A percentile compares a stretch with the other conserved stretches of the same genome.
phyloP scores from a whole-genome alignment of 345 rosid genomes.

The Gossypium turneri region DNA sequence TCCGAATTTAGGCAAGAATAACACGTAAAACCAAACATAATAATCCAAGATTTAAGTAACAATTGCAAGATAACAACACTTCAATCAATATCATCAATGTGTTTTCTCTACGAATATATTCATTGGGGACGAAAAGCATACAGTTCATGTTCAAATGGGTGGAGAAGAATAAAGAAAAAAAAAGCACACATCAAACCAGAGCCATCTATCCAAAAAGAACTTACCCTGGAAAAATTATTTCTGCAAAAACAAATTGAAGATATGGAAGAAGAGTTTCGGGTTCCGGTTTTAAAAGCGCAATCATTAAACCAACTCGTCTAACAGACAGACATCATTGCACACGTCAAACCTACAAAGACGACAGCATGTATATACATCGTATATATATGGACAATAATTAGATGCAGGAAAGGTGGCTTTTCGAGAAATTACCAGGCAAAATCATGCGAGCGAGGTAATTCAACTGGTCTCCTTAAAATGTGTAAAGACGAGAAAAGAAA shows the following conservation, averaged over 20 bases:
- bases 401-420: neutral
- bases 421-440: neutral
- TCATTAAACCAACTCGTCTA: neutral
- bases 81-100: neutral
- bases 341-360: neutral
- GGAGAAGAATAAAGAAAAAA: neutral
- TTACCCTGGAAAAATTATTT: neutral
- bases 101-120: neutral
- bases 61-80: neutral
- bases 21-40: neutral
- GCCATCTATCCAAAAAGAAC: neutral
- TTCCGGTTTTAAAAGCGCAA: neutral
- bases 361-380: neutral
- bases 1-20: neutral
- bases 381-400: neutral
- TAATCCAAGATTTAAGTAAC: neutral
- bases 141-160: neutral
- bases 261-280: neutral
- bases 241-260: neutral
- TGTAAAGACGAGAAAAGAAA: neutral
- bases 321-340: slow-evolving; percentile 3
- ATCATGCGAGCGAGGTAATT: too few relatives aligned
- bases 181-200: neutral
- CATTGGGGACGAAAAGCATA: neutral
- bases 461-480: neutral